These are phyloP conservation scores for Suillus plorans DNA, from an alignment of 768 basidiomycete species.

Conservation along the genomic window DNA sequence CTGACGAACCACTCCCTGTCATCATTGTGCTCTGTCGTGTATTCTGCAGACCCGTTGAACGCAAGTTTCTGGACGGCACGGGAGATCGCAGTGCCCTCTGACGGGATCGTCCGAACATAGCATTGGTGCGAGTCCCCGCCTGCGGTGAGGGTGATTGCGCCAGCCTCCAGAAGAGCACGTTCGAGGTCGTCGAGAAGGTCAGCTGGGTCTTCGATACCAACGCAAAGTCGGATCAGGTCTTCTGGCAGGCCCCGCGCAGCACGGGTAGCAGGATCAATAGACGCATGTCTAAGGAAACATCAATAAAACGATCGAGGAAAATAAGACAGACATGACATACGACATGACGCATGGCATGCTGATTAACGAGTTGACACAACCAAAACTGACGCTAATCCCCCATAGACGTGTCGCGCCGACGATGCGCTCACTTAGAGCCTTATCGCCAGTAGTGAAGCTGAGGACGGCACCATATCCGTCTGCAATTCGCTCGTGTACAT, in stretches of 20 bases:
- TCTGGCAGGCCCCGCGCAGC: conserved; percentile 98
- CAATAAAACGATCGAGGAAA: conserved; percentile 6
- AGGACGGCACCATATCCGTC: conserved; percentile 91
- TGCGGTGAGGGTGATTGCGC: conserved; percentile 69
- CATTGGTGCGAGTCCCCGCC: conserved; percentile 48
- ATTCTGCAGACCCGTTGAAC: conserved; percentile 25
- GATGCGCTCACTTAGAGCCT: conserved; percentile 85
- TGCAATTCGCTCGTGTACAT: conserved; percentile 89
- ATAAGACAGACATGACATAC: conserved; percentile 52
- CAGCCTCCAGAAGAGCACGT: conserved; percentile 86
- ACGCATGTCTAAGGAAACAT: conserved; percentile 72
- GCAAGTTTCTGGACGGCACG: conserved; percentile 72
- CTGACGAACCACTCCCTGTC: conserved; percentile 82
- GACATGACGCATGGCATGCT: conserved; percentile 99
- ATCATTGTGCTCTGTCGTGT: conserved; percentile 21
- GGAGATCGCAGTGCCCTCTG: conserved; percentile 39
- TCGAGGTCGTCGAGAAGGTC: conserved; percentile 96
- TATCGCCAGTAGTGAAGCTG: conserved; percentile 92
- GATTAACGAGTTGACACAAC: conserved; percentile 96
- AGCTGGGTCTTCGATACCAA: conserved; percentile 93
- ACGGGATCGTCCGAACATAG: conserved; percentile 41
- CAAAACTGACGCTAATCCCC: conserved; percentile 98
- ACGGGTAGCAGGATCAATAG: conserved; percentile 93
- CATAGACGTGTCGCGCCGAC: conserved; percentile 92
- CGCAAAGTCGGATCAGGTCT: conserved; percentile 95